phyloP scores from a whole-genome alignment of 495 filamentous ascomycete genomes.

The Aspergillus asperescens region DNA sequence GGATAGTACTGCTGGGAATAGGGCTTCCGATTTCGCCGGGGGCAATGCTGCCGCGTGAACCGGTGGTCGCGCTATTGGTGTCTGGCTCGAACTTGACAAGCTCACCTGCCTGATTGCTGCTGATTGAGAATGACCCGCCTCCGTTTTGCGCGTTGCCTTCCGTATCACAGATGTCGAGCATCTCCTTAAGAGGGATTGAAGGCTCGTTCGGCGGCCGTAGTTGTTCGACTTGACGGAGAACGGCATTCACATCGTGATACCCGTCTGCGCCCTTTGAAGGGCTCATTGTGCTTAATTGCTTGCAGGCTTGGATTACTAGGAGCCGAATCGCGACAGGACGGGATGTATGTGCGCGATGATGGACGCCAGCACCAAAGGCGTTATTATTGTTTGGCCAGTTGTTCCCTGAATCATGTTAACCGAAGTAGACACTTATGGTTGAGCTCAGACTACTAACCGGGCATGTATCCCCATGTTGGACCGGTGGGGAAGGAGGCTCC shows the following conservation, averaged over 20 bases:
- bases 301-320: slow-evolving; percentile 56
- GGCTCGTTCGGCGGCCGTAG: slow-evolving; percentile 52
- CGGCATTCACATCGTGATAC: slow-evolving; percentile 61
- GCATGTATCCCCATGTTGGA: slow-evolving; percentile 38
- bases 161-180: slow-evolving; percentile 88
- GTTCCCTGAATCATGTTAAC: slow-evolving; percentile 33
- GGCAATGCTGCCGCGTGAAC: slow-evolving; percentile 39
- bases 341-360: slow-evolving; percentile 43
- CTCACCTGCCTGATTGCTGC: slow-evolving; percentile 44
- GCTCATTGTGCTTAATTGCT: slow-evolving; percentile 43
- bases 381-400: slow-evolving; percentile 51
- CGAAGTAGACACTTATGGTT: not conserved
- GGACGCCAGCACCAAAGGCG: slow-evolving; percentile 43
- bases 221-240: slow-evolving; percentile 62
- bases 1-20: slow-evolving; percentile 38
- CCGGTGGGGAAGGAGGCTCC: slow-evolving; percentile 38
- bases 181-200: slow-evolving; percentile 59
- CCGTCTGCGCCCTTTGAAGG: slow-evolving; percentile 35
- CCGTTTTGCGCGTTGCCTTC: slow-evolving; percentile 84
- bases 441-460: slow-evolving; percentile 29
- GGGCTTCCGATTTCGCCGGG: slow-evolving; percentile 51
- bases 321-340: slow-evolving; percentile 55
- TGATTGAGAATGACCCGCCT: slow-evolving; percentile 72
- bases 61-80: slow-evolving; percentile 36
- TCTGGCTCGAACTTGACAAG: slow-evolving; percentile 61